A percentile compares a stretch with the other conserved stretches of the same genome.
phyloP scores from a whole-genome alignment of 768 basidiomycete species.

The Boletus huronensis region DNA sequence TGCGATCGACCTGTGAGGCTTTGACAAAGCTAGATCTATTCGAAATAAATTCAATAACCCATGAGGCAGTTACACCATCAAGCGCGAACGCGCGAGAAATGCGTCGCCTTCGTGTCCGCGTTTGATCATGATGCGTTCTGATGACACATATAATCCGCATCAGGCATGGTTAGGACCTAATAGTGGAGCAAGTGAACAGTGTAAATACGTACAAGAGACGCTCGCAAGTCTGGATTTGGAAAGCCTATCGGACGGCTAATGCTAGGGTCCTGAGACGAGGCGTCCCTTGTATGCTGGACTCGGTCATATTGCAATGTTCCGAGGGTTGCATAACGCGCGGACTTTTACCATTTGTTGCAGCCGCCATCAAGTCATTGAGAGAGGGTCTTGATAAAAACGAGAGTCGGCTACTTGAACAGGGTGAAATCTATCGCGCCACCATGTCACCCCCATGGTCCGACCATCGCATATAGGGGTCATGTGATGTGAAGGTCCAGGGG shows the following conservation, averaged over 20 bases:
- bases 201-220: slow-evolving; percentile 27
- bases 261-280: slow-evolving; percentile 8
- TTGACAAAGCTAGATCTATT: background rate
- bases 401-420: background rate
- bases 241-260: slow-evolving; percentile 8
- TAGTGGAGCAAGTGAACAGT: slow-evolving; percentile 17
- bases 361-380: slow-evolving; percentile 2
- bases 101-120: slow-evolving; percentile 7
- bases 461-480: background rate
- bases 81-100: slow-evolving; percentile 12
- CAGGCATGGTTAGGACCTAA: slow-evolving; percentile 15
- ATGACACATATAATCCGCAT: slow-evolving; percentile 18
- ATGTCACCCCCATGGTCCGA: slow-evolving; percentile 3
- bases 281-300: background rate
- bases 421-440: background rate
- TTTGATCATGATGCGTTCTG: slow-evolving; percentile 9
- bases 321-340: background rate
- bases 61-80: slow-evolving; percentile 19
- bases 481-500: slow-evolving; percentile 10
- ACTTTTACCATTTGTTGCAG: slow-evolving; percentile 4
- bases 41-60: slow-evolving; percentile 9
- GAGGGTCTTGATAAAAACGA: slow-evolving; percentile 5
- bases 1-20: slow-evolving; percentile 18
- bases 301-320: background rate
- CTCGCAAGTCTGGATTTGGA: slow-evolving; percentile 17